A percentile compares a stretch with the other conserved stretches of the same genome.
Conservation (phyloP, 2,329 filamentous ascomycete species). For the Alternaria ethzedia region DNA sequence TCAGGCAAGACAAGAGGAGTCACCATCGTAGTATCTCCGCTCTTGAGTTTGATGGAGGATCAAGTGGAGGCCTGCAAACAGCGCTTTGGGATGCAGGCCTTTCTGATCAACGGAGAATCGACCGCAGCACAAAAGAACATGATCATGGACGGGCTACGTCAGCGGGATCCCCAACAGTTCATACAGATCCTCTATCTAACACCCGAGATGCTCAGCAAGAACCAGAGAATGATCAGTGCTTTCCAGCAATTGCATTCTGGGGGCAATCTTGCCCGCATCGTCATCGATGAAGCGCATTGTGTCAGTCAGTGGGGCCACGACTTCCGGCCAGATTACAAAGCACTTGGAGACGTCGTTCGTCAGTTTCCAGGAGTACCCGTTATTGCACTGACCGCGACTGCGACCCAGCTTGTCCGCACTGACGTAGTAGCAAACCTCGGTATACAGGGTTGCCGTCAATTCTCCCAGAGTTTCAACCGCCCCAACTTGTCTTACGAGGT, state of each 20-base stretch:
- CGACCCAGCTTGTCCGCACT: conserved; percentile 88
- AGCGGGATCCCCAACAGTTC: conserved; percentile 72
- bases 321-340: conserved; percentile 95
- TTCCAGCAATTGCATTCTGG: conserved; percentile 73
- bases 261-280: conserved; percentile 81
- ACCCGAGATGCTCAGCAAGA: conserved; percentile 94
- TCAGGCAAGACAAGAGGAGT: conserved; percentile 84
- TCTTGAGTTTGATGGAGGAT: conserved; percentile 96
- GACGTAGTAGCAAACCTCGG: conserved; percentile 92
- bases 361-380: conserved; percentile 81
- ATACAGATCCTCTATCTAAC: conserved; percentile 93
- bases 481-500: conserved; percentile 93
- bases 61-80: conserved; percentile 80
- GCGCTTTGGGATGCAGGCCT: conserved; percentile 76
- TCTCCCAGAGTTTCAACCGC: conserved; percentile 95
- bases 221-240: conserved; percentile 67
- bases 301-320: conserved; percentile 99
- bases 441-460: conserved; percentile 78
- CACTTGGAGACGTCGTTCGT: conserved; percentile 74
- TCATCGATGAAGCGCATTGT: conserved; percentile 99
- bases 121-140: conserved; percentile 65
- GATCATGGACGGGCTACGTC: conserved; percentile 70
- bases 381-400: conserved; percentile 94
- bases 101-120: conserved; percentile 81
- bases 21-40: conserved; percentile 91